Evolutionary conservation across 495 filamentous ascomycete genomes (phyloP).

Genomic region (Daldinia caldariorum): DNA sequence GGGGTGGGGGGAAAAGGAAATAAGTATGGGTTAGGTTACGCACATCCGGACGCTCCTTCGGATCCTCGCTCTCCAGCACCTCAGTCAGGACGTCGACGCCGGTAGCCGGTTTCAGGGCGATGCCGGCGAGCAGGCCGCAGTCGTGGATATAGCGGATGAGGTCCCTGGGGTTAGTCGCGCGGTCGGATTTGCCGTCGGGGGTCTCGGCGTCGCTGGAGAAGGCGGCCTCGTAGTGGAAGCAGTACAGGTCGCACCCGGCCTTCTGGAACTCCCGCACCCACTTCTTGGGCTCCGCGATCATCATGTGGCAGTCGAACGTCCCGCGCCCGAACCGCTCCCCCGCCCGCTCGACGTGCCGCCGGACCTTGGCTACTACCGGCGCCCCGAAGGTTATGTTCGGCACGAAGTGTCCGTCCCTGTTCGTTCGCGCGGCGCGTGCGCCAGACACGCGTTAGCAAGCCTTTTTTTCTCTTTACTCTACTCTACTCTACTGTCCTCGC

Average conservation of each 20-base stretch:
- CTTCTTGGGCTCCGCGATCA: constrained; percentile 99
- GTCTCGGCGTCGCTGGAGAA: constrained; percentile 84
- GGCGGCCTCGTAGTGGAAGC: constrained; percentile 99
- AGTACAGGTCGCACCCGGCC: constrained; percentile 96
- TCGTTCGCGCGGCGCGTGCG: no score
- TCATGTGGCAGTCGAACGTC: constrained; percentile 99
- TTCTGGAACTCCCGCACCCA: constrained; percentile 95
- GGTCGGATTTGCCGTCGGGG: constrained; percentile 71
- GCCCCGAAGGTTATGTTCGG: constrained; percentile 97
- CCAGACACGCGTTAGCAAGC: no score
- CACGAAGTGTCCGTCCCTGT: constrained; percentile 93
- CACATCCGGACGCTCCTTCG: constrained; percentile 88
- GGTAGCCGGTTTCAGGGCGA: constrained; percentile 95
- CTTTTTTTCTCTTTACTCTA: no score
- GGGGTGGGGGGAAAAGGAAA: constrained; percentile 5
- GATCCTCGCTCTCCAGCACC: constrained; percentile 74
- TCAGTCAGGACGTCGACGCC: constrained; percentile 90
- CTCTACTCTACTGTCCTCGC: no score
- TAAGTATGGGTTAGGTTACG: constrained; percentile 47
- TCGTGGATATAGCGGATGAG: constrained; percentile 91
- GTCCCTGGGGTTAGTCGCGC: constrained; percentile 79
- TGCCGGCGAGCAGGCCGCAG: constrained; percentile 86
- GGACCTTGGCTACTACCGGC: constrained; percentile 93
- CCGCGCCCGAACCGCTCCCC: constrained; percentile 69
- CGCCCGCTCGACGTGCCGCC: constrained; percentile 75